These are phyloP conservation scores for Trypanosoma brucei DNA, from an alignment of 208 protist species.

Conservation along the genomic window DNA sequence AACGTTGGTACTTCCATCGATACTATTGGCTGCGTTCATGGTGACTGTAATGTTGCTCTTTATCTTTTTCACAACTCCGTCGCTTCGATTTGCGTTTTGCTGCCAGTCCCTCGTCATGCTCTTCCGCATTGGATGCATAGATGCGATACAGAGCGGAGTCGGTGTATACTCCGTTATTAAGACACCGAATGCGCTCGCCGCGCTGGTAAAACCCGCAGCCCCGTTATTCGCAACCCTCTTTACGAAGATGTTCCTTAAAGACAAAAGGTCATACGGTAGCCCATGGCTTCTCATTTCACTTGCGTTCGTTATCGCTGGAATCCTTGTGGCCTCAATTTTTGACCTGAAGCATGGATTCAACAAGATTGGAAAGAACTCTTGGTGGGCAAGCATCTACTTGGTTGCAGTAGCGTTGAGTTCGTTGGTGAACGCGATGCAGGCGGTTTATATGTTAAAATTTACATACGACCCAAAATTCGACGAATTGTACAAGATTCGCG, in stretches of 20 bases:
- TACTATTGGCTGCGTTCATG: constrained; percentile 68
- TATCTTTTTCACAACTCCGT: constrained; percentile 38
- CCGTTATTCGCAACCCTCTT: constrained; percentile 72
- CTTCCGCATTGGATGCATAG: constrained; percentile 54
- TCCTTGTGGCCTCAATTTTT: constrained; percentile 54
- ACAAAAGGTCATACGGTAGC: constrained; percentile 64
- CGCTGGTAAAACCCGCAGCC: constrained; percentile 63
- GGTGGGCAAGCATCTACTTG: constrained; percentile 81
- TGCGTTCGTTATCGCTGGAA: constrained; percentile 53
- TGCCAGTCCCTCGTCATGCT: constrained; percentile 43
- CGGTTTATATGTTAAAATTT: constrained; percentile 82
- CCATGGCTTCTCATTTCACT: constrained; percentile 52
- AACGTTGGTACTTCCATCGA: constrained; percentile 54
- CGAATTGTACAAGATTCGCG: background rate
- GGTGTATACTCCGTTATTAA: constrained; percentile 73
- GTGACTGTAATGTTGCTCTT: constrained; percentile 47
- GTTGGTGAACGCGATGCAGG: constrained; percentile 80
- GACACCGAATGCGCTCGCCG: constrained; percentile 77
- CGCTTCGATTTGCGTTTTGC: constrained; percentile 50
- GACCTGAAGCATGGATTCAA: constrained; percentile 27
- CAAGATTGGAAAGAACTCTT: constrained; percentile 34
- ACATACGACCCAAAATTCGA: constrained; percentile 52
- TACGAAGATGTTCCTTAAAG: constrained; percentile 68
- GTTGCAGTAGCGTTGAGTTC: constrained; percentile 64
- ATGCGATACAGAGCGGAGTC: constrained; percentile 73